Conservation (phyloP, 495 filamentous ascomycete genomes). For the Oidiodendron maius region DNA sequence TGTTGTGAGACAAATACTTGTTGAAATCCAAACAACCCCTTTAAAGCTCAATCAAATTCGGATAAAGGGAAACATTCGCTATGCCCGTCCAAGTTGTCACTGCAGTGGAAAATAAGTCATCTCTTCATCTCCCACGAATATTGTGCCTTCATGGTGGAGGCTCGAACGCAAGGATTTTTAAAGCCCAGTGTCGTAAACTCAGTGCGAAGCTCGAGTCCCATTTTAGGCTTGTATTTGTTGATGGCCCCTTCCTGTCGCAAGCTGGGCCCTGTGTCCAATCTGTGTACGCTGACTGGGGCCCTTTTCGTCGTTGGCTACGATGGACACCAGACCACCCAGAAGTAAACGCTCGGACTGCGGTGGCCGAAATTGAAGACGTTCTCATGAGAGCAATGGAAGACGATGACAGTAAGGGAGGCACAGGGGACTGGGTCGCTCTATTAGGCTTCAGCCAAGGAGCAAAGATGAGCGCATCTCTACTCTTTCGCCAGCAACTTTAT, state of each 20-base stretch:
- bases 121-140: constrained; percentile 2
- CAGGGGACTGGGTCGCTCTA: constrained; percentile 44
- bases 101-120: no score
- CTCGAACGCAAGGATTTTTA: constrained; percentile 3
- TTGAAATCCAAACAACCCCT: no score
- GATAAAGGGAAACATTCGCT: no score
- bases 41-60: no score
- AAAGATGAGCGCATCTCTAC: constrained; percentile 47
- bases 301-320: constrained; percentile 1
- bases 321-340: not conserved
- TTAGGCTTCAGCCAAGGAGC: constrained; percentile 56
- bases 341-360: constrained; percentile 30
- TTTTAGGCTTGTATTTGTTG: not conserved
- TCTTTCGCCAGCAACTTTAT: constrained; percentile 19
- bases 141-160: constrained; percentile 5
- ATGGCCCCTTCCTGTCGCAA: not conserved
- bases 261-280: not conserved
- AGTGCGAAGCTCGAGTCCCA: not conserved
- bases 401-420: constrained; percentile 26
- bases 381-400: constrained; percentile 19
- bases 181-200: constrained; percentile 1
- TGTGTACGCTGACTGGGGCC: not conserved
- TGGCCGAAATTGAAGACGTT: constrained; percentile 1
- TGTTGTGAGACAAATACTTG: no score
- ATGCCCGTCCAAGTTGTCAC: no score